Conservation (phyloP, 495 filamentous ascomycete species). For the Parachaetomium inaequale region DNA sequence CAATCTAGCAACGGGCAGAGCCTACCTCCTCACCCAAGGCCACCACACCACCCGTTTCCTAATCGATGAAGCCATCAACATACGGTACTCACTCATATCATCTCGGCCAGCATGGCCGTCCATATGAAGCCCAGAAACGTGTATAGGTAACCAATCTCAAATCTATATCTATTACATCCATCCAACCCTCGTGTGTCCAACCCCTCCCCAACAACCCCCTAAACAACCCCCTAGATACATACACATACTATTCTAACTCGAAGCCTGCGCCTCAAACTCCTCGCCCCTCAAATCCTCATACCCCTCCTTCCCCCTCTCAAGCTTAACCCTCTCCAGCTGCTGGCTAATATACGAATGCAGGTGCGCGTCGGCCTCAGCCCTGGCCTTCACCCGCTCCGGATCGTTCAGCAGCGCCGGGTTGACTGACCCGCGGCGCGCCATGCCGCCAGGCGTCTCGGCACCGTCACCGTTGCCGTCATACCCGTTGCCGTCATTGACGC, state of each 20-base stretch:
- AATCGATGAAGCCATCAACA: too few species aligned
- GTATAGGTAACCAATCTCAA: neutral
- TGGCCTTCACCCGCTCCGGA: slow-evolving; percentile 39
- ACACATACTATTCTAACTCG: neutral
- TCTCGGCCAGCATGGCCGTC: too few species aligned
- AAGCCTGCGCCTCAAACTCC: slow-evolving; percentile 46
- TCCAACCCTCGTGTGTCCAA: neutral
- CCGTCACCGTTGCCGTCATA: slow-evolving; percentile 32
- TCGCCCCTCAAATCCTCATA: slow-evolving; percentile 37
- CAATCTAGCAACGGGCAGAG: too few species aligned
- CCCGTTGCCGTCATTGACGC: slow-evolving; percentile 24
- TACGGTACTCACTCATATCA: neutral
- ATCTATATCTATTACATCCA: slow-evolving; percentile 6
- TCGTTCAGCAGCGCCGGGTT: slow-evolving; percentile 29
- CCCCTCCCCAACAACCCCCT: neutral
- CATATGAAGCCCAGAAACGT: neutral
- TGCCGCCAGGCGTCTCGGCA: slow-evolving; percentile 15
- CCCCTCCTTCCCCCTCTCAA: slow-evolving; percentile 35
- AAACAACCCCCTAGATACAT: neutral
- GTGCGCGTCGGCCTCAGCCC: slow-evolving; percentile 58
- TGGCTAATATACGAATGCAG: slow-evolving; percentile 67
- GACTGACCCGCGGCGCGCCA: slow-evolving; percentile 33
- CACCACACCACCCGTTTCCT: too few species aligned
- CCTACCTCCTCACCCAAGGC: neutral
- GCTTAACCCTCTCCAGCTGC: slow-evolving; percentile 59